Percentiles rank a stretch among this genome's conserved stretches.
Conservation (phyloP, 31 red algal genomes). For the Endocladia muricata region DNA sequence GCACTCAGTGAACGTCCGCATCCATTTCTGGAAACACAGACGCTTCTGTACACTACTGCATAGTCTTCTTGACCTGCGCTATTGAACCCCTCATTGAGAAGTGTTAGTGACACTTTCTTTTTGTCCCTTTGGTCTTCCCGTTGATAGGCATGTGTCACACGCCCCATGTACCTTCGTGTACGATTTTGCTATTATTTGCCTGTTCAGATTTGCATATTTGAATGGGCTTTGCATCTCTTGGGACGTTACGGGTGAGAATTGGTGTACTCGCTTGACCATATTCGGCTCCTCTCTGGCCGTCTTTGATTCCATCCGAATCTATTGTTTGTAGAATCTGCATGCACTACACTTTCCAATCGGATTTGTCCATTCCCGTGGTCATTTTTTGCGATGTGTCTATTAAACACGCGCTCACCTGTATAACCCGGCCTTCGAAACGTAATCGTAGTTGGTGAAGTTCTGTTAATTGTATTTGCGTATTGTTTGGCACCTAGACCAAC, state of each 20-base stretch:
- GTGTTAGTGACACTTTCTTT: conserved; percentile 8
- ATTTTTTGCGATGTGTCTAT: neutral
- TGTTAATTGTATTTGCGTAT: neutral
- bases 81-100: conserved; percentile 21
- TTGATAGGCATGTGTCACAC: neutral
- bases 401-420: neutral
- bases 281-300: neutral
- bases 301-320: neutral
- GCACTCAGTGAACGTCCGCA: too few species aligned
- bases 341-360: conserved; percentile 4
- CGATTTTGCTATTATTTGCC: neutral
- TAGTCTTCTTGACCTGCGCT: neutral
- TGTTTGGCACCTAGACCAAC: neutral
- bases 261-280: conserved; percentile 2
- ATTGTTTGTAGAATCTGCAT: neutral
- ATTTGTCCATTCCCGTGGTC: neutral
- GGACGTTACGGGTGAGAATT: neutral
- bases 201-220: neutral
- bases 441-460: neutral
- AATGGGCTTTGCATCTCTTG: neutral
- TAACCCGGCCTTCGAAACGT: neutral
- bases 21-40: too few species aligned
- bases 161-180: neutral
- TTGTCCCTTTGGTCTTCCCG: neutral
- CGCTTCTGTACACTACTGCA: neutral